Conservation (phyloP, 345 rosid species). For the Euphorbia lathyris region DNA sequence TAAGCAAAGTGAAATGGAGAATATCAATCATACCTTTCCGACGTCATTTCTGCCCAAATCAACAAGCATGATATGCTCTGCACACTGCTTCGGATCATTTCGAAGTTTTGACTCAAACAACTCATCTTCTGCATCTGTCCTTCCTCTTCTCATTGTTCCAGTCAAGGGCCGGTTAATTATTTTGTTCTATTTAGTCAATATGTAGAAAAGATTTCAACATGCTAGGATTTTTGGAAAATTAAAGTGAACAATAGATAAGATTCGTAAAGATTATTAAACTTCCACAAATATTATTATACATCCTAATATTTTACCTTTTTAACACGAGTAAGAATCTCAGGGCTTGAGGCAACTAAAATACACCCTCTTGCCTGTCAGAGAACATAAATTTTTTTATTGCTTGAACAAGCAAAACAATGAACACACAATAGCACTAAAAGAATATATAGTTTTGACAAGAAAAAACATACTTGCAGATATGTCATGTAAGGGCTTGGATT, state of each 20-base stretch:
- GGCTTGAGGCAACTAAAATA: slow-evolving; percentile 67
- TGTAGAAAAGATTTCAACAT: too few relatives aligned
- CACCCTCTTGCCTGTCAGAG: slow-evolving; percentile 72
- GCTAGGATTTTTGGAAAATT: too few relatives aligned
- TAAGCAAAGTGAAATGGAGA: not conserved
- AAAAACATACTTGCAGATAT: slow-evolving; percentile 58
- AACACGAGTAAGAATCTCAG: slow-evolving; percentile 63
- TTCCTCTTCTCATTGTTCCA: slow-evolving; percentile 79
- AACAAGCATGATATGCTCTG: slow-evolving; percentile 87
- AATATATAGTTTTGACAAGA: too few relatives aligned
- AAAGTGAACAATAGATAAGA: too few relatives aligned
- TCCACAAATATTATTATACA: not conserved
- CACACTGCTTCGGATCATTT: slow-evolving; percentile 73
- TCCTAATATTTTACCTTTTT: slow-evolving; percentile 47
- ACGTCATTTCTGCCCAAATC: slow-evolving; percentile 88
- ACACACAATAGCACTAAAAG: not conserved
- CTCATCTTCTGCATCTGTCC: slow-evolving; percentile 60
- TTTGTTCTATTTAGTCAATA: slow-evolving; percentile 56
- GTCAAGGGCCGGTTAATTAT: slow-evolving; percentile 84
- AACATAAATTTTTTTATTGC: not conserved
- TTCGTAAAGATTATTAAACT: not conserved
- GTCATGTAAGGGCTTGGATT: slow-evolving; percentile 98
- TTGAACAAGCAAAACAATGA: not conserved
- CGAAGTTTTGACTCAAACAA: slow-evolving; percentile 46
- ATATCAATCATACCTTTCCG: slow-evolving; percentile 54